A percentile compares a stretch with the other conserved stretches of the same genome.
Evolutionary conservation across 2,329 filamentous ascomycete genomes (phyloP).

Genomic region (Seiridium unicorne): DNA sequence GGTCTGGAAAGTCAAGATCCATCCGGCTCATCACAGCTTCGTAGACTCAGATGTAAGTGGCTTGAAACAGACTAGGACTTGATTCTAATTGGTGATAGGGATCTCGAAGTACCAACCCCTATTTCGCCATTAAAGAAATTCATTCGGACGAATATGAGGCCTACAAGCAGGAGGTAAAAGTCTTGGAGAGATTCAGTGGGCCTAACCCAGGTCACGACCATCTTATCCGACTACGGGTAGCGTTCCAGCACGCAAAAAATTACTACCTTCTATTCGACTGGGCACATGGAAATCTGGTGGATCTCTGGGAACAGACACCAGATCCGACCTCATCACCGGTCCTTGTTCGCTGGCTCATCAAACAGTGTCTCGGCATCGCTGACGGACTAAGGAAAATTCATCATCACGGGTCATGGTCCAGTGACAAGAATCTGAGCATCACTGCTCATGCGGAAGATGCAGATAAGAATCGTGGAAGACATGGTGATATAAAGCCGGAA

Average conservation of each 20-base stretch:
- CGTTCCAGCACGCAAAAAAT: slow-evolving; percentile 9
- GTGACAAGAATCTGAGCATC: neutral
- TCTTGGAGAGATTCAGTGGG: slow-evolving; percentile 11
- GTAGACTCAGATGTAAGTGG: too few species aligned
- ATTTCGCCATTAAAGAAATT: too few species aligned
- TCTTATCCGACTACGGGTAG: slow-evolving; percentile 11
- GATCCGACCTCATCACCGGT: neutral
- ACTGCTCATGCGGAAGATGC: neutral
- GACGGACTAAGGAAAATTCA: slow-evolving; percentile 14
- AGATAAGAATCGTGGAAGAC: neutral
- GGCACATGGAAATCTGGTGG: slow-evolving; percentile 12
- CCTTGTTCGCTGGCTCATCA: slow-evolving; percentile 9
- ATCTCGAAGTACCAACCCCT: too few species aligned
- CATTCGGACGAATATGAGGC: too few species aligned
- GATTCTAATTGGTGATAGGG: too few species aligned
- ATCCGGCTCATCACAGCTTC: too few species aligned
- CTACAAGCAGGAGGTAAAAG: neutral
- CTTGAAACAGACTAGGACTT: too few species aligned
- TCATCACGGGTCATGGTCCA: neutral
- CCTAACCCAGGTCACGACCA: slow-evolving; percentile 8
- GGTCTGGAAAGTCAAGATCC: too few species aligned
- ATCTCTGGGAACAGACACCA: slow-evolving; percentile 11
- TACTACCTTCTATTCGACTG: slow-evolving; percentile 15
- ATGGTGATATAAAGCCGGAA: neutral
- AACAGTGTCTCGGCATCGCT: slow-evolving; percentile 13